These are phyloP conservation scores for Oldenlandia corymbosa DNA, from an alignment of 257 asterid genomes.

Conservation along the genomic window DNA sequence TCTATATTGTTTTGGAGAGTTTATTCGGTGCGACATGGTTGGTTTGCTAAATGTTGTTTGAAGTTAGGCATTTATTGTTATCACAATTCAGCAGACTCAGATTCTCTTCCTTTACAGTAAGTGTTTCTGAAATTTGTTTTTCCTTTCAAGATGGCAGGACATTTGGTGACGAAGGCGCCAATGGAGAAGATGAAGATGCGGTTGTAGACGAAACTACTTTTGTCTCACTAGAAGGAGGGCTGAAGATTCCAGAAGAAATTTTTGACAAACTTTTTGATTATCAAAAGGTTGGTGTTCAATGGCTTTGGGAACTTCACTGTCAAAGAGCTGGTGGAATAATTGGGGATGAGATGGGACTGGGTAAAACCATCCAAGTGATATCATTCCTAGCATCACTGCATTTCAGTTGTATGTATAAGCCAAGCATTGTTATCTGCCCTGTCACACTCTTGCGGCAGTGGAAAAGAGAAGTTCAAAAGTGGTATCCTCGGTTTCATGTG, in stretches of 20 bases:
- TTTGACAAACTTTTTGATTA: slow-evolving; percentile 77
- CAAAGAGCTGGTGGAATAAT: slow-evolving; percentile 96
- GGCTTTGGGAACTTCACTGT: slow-evolving; percentile 99
- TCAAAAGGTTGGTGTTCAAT: slow-evolving; percentile 97
- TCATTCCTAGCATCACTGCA: slow-evolving; percentile 92
- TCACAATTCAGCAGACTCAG: background rate
- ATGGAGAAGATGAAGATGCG: slow-evolving; percentile 39
- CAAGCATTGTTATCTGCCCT: slow-evolving; percentile 90
- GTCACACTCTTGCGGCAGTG: slow-evolving; percentile 90
- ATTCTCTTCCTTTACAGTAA: background rate
- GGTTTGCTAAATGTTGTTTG: background rate
- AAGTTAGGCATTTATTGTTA: background rate
- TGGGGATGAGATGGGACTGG: slow-evolving; percentile 99
- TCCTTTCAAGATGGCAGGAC: slow-evolving; percentile 44
- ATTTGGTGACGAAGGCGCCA: slow-evolving; percentile 49
- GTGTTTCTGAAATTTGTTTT: slow-evolving; percentile 14
- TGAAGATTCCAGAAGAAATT: slow-evolving; percentile 66
- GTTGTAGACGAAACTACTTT: slow-evolving; percentile 47
- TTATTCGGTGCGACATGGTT: background rate
- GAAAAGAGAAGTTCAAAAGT: slow-evolving; percentile 85
- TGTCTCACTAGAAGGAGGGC: slow-evolving; percentile 89
- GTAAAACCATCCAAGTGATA: slow-evolving; percentile 86
- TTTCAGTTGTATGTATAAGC: slow-evolving; percentile 78
- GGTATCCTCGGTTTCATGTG: slow-evolving; percentile 79
- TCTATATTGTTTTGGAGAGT: background rate